phyloP scores from a whole-genome alignment of 805 yeast species.

The Ogataea polymorpha region DNA sequence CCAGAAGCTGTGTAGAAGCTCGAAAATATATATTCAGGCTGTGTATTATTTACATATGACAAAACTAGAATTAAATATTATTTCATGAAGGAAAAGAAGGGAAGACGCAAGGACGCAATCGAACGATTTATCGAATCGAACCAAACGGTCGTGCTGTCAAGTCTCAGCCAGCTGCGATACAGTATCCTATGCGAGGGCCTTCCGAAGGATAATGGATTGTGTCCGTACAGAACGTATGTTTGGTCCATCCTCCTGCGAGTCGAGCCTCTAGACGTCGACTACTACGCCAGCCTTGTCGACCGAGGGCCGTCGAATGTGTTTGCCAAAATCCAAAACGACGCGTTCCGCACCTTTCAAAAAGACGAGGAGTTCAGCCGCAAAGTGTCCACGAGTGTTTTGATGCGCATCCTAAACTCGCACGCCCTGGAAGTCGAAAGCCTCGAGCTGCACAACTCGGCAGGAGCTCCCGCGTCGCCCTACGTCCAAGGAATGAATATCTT shows the following conservation, averaged over 20 bases:
- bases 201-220: slow-evolving; percentile 37
- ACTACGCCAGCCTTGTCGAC: slow-evolving; percentile 51
- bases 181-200: slow-evolving; percentile 48
- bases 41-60: slow-evolving; percentile 6
- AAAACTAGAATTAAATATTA: neutral
- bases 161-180: slow-evolving; percentile 52
- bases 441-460: slow-evolving; percentile 4
- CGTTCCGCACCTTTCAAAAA: slow-evolving; percentile 79
- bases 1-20: slow-evolving; percentile 1
- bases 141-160: slow-evolving; percentile 45
- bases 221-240: slow-evolving; percentile 69
- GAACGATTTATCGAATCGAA: slow-evolving; percentile 46
- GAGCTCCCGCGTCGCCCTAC: slow-evolving; percentile 43
- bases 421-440: slow-evolving; percentile 44
- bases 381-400: slow-evolving; percentile 67
- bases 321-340: slow-evolving; percentile 76
- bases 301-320: slow-evolving; percentile 59
- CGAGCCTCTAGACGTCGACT: slow-evolving; percentile 52
- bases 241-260: slow-evolving; percentile 78
- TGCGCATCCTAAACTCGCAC: slow-evolving; percentile 68
- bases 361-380: slow-evolving; percentile 60
- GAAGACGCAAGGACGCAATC: slow-evolving; percentile 50
- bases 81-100: slow-evolving; percentile 24
- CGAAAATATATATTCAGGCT: slow-evolving; percentile 1
- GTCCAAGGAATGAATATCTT: slow-evolving; percentile 94